Conservation (phyloP, 2,329 filamentous ascomycete genomes). For the Aspergillus alliaceus region DNA sequence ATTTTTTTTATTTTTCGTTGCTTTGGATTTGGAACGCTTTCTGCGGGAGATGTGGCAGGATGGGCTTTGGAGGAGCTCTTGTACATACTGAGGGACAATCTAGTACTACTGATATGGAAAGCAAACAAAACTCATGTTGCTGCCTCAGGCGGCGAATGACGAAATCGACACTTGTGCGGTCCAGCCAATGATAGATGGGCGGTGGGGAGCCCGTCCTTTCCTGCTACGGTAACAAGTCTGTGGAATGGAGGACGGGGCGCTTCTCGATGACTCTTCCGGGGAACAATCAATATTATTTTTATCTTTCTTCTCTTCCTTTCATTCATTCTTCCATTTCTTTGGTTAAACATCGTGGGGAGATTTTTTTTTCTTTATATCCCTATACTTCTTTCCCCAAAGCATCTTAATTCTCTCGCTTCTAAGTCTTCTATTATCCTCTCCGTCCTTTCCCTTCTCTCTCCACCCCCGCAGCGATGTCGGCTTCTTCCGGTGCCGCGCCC, state of each 20-base stretch:
- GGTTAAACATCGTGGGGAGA: too few relatives aligned
- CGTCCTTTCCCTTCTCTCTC: constrained; percentile 23
- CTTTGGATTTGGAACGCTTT: too few relatives aligned
- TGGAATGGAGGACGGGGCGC: background rate
- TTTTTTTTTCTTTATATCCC: background rate
- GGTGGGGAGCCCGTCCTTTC: background rate
- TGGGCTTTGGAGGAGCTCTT: background rate
- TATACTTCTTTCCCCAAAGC: background rate
- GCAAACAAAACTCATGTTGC: background rate
- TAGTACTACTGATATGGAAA: background rate
- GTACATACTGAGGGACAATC: background rate
- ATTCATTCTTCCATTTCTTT: background rate
- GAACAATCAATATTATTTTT: background rate
- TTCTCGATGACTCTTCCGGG: background rate
- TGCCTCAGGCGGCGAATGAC: constrained; percentile 1
- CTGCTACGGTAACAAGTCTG: background rate
- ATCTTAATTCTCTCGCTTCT: background rate
- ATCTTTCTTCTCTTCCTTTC: background rate
- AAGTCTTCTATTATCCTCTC: background rate
- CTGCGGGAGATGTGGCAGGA: background rate
- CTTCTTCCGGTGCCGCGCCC: constrained; percentile 27
- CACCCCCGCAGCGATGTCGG: constrained; percentile 41
- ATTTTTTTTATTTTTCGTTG: too few relatives aligned
- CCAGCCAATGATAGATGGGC: background rate
- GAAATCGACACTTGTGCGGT: background rate